Evolutionary conservation across 805 yeast genomes (phyloP), one percentile per base, ranked within the genome.

Genomic region (Kuraishia capsulata): DNA sequence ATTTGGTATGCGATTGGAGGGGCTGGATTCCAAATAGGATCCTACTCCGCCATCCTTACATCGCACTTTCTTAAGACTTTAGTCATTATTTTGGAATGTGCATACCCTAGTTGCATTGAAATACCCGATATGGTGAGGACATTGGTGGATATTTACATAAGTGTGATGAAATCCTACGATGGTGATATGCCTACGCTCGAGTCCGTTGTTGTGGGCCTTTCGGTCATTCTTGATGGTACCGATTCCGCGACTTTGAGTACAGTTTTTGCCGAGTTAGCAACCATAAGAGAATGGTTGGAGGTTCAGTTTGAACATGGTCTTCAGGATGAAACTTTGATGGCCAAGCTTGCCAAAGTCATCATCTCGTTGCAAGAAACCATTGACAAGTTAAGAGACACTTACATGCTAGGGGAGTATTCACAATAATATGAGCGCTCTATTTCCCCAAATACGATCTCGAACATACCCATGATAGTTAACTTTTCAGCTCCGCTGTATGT

Each of bases 11-110:
- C 56, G 8, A 50, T 53, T 2, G 42, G 48, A 63, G 51, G 63
- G 32, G 65, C 59, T 33, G 73, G 67, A 6, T 64, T 69, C 30
- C 59, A 61, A 31, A 56, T 73, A 28, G 82, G 84, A 0, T 67
- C 62, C 30, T 74, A 75, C 47, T 69, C 82, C 1, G 65, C 72
- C 1, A 47, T 80, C 1, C 54, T 81, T 17, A 62, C 65, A 26
- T 65, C 75, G 0, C 89, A 82, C 50, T 81, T 67, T 52, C 46
- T 82, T 34, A 69, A 73, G 39, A 77, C 85, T 0, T 49, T 82
- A 39, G 65, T 76, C 0, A 49, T 81, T n/a, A 47, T 82, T 2
- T 52, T 79, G 17, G 75, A 73, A 38, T 61, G 76, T 36, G 76
- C 82, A 0, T 70, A 73, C 42, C 87, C 86, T 1, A 59, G 75